Evolutionary conservation across 257 asterid genomes (phyloP), one percentile per base, ranked within the genome.

Genomic region (Primulina eburnea): DNA sequence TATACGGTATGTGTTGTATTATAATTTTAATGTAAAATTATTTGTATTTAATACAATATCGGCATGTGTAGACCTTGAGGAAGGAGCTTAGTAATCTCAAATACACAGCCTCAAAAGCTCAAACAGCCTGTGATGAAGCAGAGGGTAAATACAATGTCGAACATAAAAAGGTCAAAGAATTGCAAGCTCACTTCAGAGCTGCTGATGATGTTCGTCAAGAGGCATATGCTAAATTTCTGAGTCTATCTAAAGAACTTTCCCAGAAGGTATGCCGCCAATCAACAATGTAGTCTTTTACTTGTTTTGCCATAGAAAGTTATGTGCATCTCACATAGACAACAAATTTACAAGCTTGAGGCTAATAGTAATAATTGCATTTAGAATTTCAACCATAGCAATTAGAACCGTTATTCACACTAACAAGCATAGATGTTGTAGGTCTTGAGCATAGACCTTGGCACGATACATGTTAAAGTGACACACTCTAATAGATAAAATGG

Each of bases 191-290:
- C 76, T 85, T 82, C 75, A 84, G 82, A 68, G 96, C 85, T 73
- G 99, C 99, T 53, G 78, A 89, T 84, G 95, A 82, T 66, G 81
- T 84, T 81, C 97, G 97, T 64, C 97, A 94, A 79, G 89, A 75
- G 50, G 95, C 97, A 69, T 91, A 83, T 82, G 80, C 64, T 34
- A 76, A 81, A 73, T 84, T 86, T 83, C 90, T 77, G 72, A 74
- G 81, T 79, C 79, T 91, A 83, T 89, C 81, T 71, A 86, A 71
- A 74, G 89, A 81, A 58, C 73, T 89, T 37, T 77, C 73, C 8
- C 85, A 85, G 80, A 91, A 89, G 97, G 97, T 94, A 78, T 58
- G 82, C 64, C 28, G 50, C 65, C 53, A 65, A 68, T 72, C 62
- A 20, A 35, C 7, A 37, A 58, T 28, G 14, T 21, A 60, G 65